Percentiles rank a stretch among this genome's conserved stretches.
These are phyloP conservation scores for Ophiocordyceps australis DNA, from an alignment of 2,329 filamentous ascomycete genomes.

Conservation along the genomic window DNA sequence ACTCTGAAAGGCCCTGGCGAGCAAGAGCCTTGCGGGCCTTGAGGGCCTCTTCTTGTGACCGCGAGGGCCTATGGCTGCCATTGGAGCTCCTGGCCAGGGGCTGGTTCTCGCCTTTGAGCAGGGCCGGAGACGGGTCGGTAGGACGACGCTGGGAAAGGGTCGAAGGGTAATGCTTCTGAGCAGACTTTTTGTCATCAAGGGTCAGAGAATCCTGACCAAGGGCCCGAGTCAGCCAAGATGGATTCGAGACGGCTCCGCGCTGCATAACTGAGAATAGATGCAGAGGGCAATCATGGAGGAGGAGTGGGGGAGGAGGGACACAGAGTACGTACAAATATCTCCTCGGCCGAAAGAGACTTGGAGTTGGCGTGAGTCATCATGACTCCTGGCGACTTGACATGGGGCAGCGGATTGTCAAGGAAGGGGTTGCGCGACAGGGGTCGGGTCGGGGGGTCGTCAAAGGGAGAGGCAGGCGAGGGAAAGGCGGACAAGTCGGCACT, in stretches of 20 bases:
- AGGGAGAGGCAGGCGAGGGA: slow-evolving; percentile 30
- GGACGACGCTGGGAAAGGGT: slow-evolving; percentile 20
- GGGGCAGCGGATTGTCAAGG: slow-evolving; percentile 34
- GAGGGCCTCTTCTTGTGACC: slow-evolving; percentile 48
- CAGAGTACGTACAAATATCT: slow-evolving; percentile 60
- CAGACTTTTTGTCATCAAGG: slow-evolving; percentile 37
- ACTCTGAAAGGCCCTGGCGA: slow-evolving; percentile 13
- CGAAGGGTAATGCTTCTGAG: slow-evolving; percentile 14
- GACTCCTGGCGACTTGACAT: slow-evolving; percentile 22
- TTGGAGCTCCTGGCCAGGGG: slow-evolving; percentile 20
- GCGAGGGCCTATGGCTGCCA: slow-evolving; percentile 37
- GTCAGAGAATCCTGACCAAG: slow-evolving; percentile 44
- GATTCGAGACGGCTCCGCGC: no score
- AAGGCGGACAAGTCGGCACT: slow-evolving; percentile 13
- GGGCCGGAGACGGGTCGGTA: slow-evolving; percentile 7
- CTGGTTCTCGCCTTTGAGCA: slow-evolving; percentile 21
- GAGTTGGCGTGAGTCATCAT: slow-evolving; percentile 30
- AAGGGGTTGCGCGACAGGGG: slow-evolving; percentile 62
- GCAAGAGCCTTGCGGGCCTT: slow-evolving; percentile 23
- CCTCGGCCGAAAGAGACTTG: slow-evolving; percentile 38
- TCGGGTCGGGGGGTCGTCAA: slow-evolving; percentile 39
- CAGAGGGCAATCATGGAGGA: no score
- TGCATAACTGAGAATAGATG: no score
- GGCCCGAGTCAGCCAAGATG: no score
- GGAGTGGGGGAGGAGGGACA: no score